Evolutionary conservation across 1,139 yeast genomes (phyloP).

Genomic region (Starmera stellimalicola): DNA sequence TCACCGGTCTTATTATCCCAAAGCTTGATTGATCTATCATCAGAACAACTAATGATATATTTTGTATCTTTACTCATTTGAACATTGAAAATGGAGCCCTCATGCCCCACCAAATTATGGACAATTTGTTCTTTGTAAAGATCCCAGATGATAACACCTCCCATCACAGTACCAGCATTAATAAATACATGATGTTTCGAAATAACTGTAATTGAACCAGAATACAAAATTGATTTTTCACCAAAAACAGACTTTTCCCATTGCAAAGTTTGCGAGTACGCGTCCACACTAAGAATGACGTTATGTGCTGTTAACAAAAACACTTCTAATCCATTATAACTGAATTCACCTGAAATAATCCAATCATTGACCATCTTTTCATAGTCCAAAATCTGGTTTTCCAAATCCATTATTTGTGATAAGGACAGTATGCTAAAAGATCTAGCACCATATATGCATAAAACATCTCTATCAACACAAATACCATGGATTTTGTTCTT

Average conservation of each 20-base stretch:
- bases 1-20: constrained; percentile 54
- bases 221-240: constrained; percentile 78
- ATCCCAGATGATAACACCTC: constrained; percentile 79
- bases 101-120: constrained; percentile 62
- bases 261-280: constrained; percentile 23
- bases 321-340: constrained; percentile 25
- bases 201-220: constrained; percentile 61
- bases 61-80: constrained; percentile 47
- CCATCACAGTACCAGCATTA: constrained; percentile 90
- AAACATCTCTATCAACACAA: constrained; percentile 25
- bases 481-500: constrained; percentile 80
- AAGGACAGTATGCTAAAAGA: constrained; percentile 43
- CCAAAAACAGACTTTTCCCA: constrained; percentile 40
- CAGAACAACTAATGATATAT: constrained; percentile 73
- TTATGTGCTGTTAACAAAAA: constrained; percentile 77
- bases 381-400: constrained; percentile 10
- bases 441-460: constrained; percentile 62
- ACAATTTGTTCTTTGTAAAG: constrained; percentile 33
- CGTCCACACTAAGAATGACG: constrained; percentile 42
- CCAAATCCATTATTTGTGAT: constrained; percentile 19
- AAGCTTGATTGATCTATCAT: constrained; percentile 78
- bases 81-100: constrained; percentile 86
- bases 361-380: constrained; percentile 65
- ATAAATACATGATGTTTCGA: constrained; percentile 36
- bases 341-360: constrained; percentile 57